Evolutionary conservation across 2,329 filamentous ascomycete genomes (phyloP).

Genomic region (Cordyceps tenuipes): DNA sequence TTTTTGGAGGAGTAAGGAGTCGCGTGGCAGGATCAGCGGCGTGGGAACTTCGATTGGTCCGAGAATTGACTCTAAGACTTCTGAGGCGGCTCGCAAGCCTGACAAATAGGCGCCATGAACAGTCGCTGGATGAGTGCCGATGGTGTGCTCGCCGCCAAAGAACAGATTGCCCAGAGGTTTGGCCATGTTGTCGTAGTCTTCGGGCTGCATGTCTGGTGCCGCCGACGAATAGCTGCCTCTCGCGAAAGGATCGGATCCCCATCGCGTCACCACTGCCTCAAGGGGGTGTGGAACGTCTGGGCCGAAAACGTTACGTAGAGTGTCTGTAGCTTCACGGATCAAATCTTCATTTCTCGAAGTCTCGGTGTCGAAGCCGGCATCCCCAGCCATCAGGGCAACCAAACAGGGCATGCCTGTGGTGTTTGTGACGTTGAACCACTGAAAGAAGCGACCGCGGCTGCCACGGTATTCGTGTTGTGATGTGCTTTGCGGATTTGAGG

Average conservation of each 20-base stretch:
- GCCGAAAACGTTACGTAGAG: constrained; percentile 70
- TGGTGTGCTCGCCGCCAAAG: constrained; percentile 96
- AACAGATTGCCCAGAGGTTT: constrained; percentile 75
- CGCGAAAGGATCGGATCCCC: constrained; percentile 87
- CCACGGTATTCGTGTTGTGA: constrained; percentile 70
- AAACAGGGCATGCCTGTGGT: constrained; percentile 82
- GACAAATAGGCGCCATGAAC: constrained; percentile 96
- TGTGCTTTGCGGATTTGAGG: constrained; percentile 60
- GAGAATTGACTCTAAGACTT: constrained; percentile 71
- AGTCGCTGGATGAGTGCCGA: constrained; percentile 89
- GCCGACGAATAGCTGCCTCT: constrained; percentile 93
- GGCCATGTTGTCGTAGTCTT: constrained; percentile 92
- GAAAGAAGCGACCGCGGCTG: constrained; percentile 83
- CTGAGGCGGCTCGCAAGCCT: constrained; percentile 78
- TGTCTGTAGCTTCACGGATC: constrained; percentile 68
- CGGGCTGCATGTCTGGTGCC: constrained; percentile 68
- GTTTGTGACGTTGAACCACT: constrained; percentile 94
- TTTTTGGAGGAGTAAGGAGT: constrained; percentile 43
- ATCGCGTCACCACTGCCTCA: constrained; percentile 85
- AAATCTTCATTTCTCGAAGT: constrained; percentile 65
- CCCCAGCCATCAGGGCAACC: constrained; percentile 90
- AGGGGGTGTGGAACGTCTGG: constrained; percentile 63
- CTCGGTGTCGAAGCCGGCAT: constrained; percentile 86
- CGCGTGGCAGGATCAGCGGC: constrained; percentile 64
- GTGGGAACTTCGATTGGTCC: constrained; percentile 71